Conservation (phyloP, 805 yeast genomes). For the Myxozyma kluyveri region DNA sequence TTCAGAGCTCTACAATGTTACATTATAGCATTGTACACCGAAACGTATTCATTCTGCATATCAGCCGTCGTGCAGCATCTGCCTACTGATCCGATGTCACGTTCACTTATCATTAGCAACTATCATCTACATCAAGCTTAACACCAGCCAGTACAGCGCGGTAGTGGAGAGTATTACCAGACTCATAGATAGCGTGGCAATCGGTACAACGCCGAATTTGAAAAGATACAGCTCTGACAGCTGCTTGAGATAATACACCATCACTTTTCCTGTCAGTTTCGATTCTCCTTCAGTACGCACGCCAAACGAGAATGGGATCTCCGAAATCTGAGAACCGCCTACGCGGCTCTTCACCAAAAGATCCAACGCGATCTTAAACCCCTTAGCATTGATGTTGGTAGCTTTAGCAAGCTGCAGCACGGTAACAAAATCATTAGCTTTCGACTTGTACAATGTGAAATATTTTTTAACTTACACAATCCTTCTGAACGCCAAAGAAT, state of each 20-base stretch:
- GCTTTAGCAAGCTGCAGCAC: conserved; percentile 32
- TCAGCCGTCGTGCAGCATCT: no score
- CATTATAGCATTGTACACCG: no score
- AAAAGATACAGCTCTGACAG: conserved; percentile 47
- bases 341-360: conserved; percentile 48
- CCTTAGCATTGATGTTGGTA: conserved; percentile 43
- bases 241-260: conserved; percentile 48
- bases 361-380: conserved; percentile 53
- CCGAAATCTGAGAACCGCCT: conserved; percentile 42
- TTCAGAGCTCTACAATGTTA: no score
- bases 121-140: no score
- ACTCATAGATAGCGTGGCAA: conserved; percentile 39
- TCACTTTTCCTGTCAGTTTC: conserved; percentile 49
- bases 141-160: no score
- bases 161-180: no score
- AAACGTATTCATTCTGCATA: no score
- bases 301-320: conserved; percentile 52
- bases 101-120: no score
- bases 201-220: conserved; percentile 46
- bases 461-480: conserved; percentile 35
- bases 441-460: not conserved
- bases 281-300: conserved; percentile 56
- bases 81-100: no score
- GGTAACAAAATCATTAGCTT: not conserved
- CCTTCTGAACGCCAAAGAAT: conserved; percentile 50